Evolutionary conservation across 768 basidiomycete species (phyloP).

Genomic region (Phaeotremella fagi): DNA sequence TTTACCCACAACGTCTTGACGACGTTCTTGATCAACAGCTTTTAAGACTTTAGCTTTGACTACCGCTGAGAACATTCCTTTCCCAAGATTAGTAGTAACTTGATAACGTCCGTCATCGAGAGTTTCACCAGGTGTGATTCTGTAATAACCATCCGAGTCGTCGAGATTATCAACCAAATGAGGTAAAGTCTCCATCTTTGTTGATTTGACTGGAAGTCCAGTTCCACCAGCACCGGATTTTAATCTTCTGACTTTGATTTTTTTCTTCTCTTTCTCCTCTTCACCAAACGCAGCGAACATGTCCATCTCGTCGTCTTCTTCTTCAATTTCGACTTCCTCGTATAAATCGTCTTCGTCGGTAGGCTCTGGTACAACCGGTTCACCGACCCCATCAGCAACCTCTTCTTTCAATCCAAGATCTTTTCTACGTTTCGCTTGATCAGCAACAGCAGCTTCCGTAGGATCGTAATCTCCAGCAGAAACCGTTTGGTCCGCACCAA

Average conservation of each 20-base stretch:
- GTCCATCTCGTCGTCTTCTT: conserved; percentile 62
- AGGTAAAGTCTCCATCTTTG: conserved; percentile 49
- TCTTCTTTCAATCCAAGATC: conserved; percentile 42
- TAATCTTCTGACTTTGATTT: conserved; percentile 37
- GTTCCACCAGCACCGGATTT: conserved; percentile 11
- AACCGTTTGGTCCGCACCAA: conserved; percentile 60
- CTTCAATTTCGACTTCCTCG: conserved; percentile 35
- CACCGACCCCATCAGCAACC: conserved; percentile 34
- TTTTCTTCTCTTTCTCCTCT: conserved; percentile 54
- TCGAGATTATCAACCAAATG: conserved; percentile 74
- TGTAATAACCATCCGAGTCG: conserved; percentile 93
- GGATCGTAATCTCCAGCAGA: conserved; percentile 92
- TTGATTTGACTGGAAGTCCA: conserved; percentile 59
- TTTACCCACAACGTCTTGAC: conserved; percentile 54
- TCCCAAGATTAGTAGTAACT: conserved; percentile 89
- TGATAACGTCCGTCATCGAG: conserved; percentile 89
- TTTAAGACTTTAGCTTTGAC: conserved; percentile 79
- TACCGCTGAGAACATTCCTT: conserved; percentile 98
- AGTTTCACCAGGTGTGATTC: conserved; percentile 87
- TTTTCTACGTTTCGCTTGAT: conserved; percentile 67
- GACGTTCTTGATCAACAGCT: conserved; percentile 52
- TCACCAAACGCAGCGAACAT: conserved; percentile 73
- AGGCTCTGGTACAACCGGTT: conserved; percentile 14
- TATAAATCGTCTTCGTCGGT: conserved; percentile 28
- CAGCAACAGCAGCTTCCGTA: conserved; percentile 72